phyloP scores from a whole-genome alignment of 116 monocot species.

The Iris pallida region DNA sequence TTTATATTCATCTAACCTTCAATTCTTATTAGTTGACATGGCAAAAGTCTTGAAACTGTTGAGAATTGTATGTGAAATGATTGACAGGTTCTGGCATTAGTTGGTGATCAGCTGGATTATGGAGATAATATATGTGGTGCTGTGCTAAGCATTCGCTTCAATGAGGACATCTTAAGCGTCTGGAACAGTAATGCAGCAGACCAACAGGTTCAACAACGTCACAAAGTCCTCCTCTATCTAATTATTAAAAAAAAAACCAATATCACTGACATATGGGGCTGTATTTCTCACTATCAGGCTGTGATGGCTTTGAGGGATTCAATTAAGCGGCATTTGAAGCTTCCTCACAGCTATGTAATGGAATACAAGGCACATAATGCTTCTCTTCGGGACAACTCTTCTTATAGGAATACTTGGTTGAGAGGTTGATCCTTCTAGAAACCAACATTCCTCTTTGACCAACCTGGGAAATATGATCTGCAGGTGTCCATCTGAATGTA shows the following conservation, averaged over 20 bases:
- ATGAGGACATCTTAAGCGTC: slow-evolving; percentile 89
- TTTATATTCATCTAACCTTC: too few species aligned
- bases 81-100: slow-evolving; percentile 84
- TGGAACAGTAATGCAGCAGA: slow-evolving; percentile 95
- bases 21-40: too few species aligned
- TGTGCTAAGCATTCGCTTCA: slow-evolving; percentile 89
- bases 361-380: slow-evolving; percentile 98
- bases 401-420: slow-evolving; percentile 88
- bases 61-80: slow-evolving; percentile 1
- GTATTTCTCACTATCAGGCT: slow-evolving; percentile 36
- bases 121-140: slow-evolving; percentile 81
- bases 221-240: neutral
- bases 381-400: slow-evolving; percentile 89
- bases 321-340: slow-evolving; percentile 87
- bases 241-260: neutral
- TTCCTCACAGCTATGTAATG: slow-evolving; percentile 87
- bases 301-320: slow-evolving; percentile 92
- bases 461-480: too few species aligned
- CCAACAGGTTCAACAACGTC: slow-evolving; percentile 53
- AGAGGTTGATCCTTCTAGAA: too few species aligned
- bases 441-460: too few species aligned
- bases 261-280: neutral
- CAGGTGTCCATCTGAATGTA: too few species aligned
- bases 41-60: too few species aligned
- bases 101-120: slow-evolving; percentile 91